Evolutionary conservation across 257 asterid genomes (phyloP), one percentile per base, ranked within the genome.

Genomic region (Fraxinus excelsior): DNA sequence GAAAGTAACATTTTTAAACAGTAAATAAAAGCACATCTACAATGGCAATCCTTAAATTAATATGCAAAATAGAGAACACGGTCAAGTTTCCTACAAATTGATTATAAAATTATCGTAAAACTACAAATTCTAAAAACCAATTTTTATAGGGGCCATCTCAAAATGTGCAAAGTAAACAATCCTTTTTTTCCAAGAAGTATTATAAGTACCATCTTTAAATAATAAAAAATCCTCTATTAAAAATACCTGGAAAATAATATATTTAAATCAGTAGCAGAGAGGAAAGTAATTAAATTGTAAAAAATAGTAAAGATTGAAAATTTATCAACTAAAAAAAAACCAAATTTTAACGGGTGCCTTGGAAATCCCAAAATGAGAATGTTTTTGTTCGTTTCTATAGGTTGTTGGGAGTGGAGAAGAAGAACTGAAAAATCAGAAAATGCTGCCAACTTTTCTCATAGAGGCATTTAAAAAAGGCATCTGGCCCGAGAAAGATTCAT

Each of bases 401-500:
- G 21, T 13, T 75, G 70, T 11, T 31, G 21, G 13, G 69, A 62
- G 44, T 72, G 78, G 74, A 32, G 67, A 72, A 69, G 75, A n/a
- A 25, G 68, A 68, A 73, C 72, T 64, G 23, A 23, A 71, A 73
- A 58, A 77, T 21, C 32, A 29, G 40, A 44, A 76, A 79, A 85
- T 76, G 84, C 80, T 65, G 80, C 70, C 31, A 58, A 37, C 80
- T 81, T 81, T 78, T 68, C 65, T 38, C 76, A 38, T 29, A 18
- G 71, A 70, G 44, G 35, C 74, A 34, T 29, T 40, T 3, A 26
- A 62, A 25, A 26, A 60, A 37, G 77, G 77, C 78, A 31, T 82
- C 72, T 76, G 76, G 82, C 82, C 79, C 77, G 75, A 85, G 81
- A 82, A 85, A 77, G 75, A 80, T 80, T 74, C 53, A 75, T 31